Evolutionary conservation across 2,329 filamentous ascomycete genomes (phyloP), one percentile per base, ranked within the genome.

Genomic region (Xylaria hypoxylon): DNA sequence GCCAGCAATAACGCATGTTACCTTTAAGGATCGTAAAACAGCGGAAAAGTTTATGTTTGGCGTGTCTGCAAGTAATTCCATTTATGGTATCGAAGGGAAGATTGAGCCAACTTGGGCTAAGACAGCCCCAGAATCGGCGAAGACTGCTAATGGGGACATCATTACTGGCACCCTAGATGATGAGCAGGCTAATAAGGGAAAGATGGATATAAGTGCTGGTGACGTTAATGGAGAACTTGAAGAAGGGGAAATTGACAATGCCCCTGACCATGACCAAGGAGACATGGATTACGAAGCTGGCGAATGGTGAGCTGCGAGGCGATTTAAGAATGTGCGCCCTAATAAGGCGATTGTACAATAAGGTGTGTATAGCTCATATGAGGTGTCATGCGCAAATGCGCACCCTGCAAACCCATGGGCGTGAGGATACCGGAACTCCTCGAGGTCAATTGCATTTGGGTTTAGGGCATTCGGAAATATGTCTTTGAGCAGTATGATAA

Each of bases 31-130:
- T 73, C 87, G 89, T 64, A 87, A 87, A 75, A 90, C 90, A 15
- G 92, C 91, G 3, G 92, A 95, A 76, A 89, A 85, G 69, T 90
- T 91, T 72, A 87, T 86, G 80, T 86, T 87, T 72, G 82, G 85
- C n/a, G 76, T 85, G 52, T 74, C 75, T 15, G 68, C 73, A 5
- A 83, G 83, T 51, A 84, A 84, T 48, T 80, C 85, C 22, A 86
- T 94, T 45, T 87, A 89, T 0, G 86, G 88, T 6, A 79, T 92
- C 11, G 80, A 84, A 1, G 89, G 86, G 47, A 86, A 85, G 51
- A 82, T 93, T 13, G 89, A 92, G 61, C 77, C 92, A 44, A 78
- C 85, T 0, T 95, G 92, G 92, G 83, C 81, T 22, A 78, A 73
- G 38, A 72, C 67, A n/a, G 68, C 71, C 11, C 75, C 75, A 1